Conservation (phyloP, 2,329 filamentous ascomycete genomes). For the Arthrobotrys musiformis region DNA sequence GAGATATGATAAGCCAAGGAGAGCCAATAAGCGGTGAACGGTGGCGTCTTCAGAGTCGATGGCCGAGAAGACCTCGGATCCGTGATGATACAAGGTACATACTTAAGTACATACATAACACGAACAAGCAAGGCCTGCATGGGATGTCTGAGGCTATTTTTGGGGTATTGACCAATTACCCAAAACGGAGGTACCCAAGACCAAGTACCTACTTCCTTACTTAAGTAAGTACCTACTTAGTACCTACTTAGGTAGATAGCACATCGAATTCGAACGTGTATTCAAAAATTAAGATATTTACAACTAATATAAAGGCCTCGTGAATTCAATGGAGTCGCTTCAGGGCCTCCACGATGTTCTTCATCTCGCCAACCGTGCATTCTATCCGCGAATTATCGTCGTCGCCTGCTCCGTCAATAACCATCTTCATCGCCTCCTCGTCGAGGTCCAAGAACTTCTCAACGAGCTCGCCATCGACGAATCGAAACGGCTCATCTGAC, state of each 20-base stretch:
- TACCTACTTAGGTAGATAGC: not conserved
- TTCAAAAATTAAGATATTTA: not conserved
- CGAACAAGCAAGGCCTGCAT: too few relatives aligned
- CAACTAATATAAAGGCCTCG: not conserved
- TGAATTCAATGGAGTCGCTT: conserved; percentile 70
- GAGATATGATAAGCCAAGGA: too few relatives aligned
- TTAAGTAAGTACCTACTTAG: too few relatives aligned
- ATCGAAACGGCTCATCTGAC: conserved; percentile 80
- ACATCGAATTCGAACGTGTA: not conserved
- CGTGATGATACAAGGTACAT: too few relatives aligned
- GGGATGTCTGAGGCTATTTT: not conserved
- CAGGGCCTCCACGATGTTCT: conserved; percentile 72
- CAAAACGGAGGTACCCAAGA: too few relatives aligned
- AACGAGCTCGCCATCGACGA: conserved; percentile 91
- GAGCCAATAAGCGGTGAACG: too few relatives aligned
- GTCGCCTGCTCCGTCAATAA: conserved; percentile 64
- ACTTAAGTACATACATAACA: too few relatives aligned
- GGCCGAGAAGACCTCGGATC: too few relatives aligned
- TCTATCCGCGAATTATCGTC: conserved; percentile 68
- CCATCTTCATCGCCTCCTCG: conserved; percentile 69
- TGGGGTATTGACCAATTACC: too few relatives aligned
- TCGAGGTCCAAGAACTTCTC: conserved; percentile 82
- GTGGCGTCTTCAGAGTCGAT: not conserved
- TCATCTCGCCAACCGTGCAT: conserved; percentile 64
- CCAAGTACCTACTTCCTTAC: too few relatives aligned